Conservation (phyloP, 2,329 filamentous ascomycete species). For the Neoarthrinium moseri region DNA sequence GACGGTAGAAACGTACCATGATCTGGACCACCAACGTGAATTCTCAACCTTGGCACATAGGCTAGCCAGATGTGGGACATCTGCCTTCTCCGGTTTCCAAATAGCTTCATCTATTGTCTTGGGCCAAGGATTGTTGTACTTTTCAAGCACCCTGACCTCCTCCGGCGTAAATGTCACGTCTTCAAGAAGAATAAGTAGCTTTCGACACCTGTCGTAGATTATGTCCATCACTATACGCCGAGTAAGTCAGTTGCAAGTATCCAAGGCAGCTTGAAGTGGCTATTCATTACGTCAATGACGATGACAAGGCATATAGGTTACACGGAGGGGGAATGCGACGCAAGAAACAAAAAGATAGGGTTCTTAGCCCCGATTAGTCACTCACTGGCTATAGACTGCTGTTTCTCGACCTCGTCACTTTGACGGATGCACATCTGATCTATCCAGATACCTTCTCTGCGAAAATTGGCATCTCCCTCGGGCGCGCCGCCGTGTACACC, state of each 20-base stretch:
- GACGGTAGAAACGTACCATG: background rate
- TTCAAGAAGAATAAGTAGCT: background rate
- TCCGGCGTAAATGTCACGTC: background rate
- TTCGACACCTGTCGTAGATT: background rate
- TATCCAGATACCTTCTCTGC: slow-evolving; percentile 7
- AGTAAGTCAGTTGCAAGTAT: too few species aligned
- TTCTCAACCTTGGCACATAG: background rate
- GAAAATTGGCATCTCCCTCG: background rate
- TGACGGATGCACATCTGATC: background rate
- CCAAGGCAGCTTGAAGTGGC: too few species aligned
- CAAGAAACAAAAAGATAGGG: too few species aligned
- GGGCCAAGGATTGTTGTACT: background rate
- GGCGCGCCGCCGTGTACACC: slow-evolving; percentile 1
- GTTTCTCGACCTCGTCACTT: background rate
- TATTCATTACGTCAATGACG: too few species aligned
- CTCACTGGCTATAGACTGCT: background rate
- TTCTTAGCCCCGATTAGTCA: too few species aligned
- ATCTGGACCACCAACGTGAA: background rate
- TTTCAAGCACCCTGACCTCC: background rate
- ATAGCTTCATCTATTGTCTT: background rate
- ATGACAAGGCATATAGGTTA: too few species aligned
- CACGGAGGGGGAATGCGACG: too few species aligned
- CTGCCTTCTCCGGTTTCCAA: background rate
- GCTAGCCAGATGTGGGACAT: background rate
- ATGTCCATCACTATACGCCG: slow-evolving; percentile 1